Evolutionary conservation across 2,329 filamentous ascomycete genomes (phyloP).

Genomic region (Scytalidium lignicola): DNA sequence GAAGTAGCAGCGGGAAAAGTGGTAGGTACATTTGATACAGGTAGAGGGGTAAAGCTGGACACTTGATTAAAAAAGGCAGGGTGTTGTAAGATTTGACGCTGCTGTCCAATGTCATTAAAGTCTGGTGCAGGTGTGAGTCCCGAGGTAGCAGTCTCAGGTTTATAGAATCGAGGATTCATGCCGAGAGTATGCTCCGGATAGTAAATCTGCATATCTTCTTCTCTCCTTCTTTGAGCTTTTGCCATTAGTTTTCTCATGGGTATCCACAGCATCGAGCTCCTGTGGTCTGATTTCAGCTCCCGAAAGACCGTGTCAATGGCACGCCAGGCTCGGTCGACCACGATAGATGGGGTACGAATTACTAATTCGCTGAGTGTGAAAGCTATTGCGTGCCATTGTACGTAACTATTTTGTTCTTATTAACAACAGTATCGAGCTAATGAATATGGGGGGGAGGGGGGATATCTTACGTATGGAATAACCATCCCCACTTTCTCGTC

Average conservation of each 20-base stretch:
- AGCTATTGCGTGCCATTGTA: slow-evolving; percentile 41
- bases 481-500: slow-evolving; percentile 38
- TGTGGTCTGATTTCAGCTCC: background rate
- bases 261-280: slow-evolving; percentile 55
- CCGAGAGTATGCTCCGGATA: slow-evolving; percentile 5
- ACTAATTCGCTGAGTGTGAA: slow-evolving; percentile 36
- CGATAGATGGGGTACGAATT: slow-evolving; percentile 28
- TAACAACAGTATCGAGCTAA: slow-evolving; percentile 22
- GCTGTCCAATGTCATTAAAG: background rate
- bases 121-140: background rate
- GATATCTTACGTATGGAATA: slow-evolving; percentile 20
- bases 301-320: slow-evolving; percentile 29
- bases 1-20: too few species aligned
- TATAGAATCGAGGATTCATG: slow-evolving; percentile 2
- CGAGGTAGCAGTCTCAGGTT: background rate
- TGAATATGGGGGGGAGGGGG: background rate
- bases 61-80: background rate
- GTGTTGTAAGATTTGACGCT: background rate
- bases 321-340: slow-evolving; percentile 36
- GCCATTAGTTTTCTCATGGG: slow-evolving; percentile 56
- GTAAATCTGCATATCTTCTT: slow-evolving; percentile 38
- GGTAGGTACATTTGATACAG: too few species aligned
- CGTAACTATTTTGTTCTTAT: slow-evolving; percentile 21
- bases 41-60: too few species aligned
- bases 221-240: slow-evolving; percentile 49